phyloP scores from a whole-genome alignment of 1,284 basidiomycete species.

The Sphaerobolus stellatus region DNA sequence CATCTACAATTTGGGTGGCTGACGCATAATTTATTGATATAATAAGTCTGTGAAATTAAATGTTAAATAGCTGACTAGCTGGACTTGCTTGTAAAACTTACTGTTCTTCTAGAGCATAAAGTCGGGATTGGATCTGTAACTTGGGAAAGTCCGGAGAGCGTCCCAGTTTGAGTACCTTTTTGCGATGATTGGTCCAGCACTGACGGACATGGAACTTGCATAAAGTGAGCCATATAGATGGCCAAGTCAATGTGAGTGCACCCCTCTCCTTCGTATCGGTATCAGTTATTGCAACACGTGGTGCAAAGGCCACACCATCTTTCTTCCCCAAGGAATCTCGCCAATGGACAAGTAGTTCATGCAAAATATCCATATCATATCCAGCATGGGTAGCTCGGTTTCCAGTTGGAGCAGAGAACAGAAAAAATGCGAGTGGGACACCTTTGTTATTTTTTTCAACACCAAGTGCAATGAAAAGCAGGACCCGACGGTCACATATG shows the following conservation, averaged over 20 bases:
- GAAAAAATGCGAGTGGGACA: conserved; percentile 34
- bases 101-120: background rate
- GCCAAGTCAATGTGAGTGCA: conserved; percentile 31
- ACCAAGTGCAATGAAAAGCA: conserved; percentile 38
- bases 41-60: background rate
- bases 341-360: conserved; percentile 29
- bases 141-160: background rate
- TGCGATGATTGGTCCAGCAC: conserved; percentile 36
- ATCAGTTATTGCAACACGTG: conserved; percentile 35
- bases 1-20: conserved; percentile 1
- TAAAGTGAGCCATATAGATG: conserved; percentile 31
- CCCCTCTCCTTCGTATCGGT: conserved; percentile 36
- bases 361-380: conserved; percentile 34
- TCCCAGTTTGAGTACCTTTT: conserved; percentile 5
- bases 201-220: conserved; percentile 38
- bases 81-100: background rate
- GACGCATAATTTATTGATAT: conserved; percentile 1
- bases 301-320: conserved; percentile 20
- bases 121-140: background rate
- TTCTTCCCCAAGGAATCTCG: conserved; percentile 14
- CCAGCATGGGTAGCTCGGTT: conserved; percentile 31
- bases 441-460: conserved; percentile 29
- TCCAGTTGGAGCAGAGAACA: conserved; percentile 38
- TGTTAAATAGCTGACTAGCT: background rate
- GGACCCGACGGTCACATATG: conserved; percentile 29